A percentile compares a stretch with the other conserved stretches of the same genome.
Evolutionary conservation across 345 rosid species (phyloP).

Genomic region (Mercurialis annua): DNA sequence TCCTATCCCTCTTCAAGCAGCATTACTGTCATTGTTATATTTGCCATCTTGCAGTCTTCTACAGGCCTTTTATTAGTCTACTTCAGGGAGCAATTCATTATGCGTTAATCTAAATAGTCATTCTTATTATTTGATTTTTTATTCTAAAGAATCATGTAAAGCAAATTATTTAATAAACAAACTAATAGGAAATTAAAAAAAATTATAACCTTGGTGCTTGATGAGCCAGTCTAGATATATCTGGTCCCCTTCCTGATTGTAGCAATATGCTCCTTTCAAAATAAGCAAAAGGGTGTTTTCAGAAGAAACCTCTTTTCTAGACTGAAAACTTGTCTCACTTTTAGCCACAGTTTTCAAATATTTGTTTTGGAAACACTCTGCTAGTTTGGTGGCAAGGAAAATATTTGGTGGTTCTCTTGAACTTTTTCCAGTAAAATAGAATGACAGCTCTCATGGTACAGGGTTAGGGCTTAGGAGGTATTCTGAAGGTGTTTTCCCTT

Average conservation of each 20-base stretch:
- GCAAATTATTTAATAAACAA: not conserved
- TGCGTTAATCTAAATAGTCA: no score
- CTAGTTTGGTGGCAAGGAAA: not conserved
- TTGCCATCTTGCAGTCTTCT: not conserved
- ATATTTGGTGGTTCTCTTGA: not conserved
- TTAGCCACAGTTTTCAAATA: not conserved
- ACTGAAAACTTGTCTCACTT: not conserved
- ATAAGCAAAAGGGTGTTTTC: not conserved
- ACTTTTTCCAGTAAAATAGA: not conserved
- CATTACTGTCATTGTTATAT: not conserved
- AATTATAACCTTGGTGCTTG: not conserved
- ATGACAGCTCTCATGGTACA: not conserved
- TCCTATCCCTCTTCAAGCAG: slow-evolving; percentile 13
- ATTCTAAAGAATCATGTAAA: not conserved
- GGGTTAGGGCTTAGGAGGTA: not conserved
- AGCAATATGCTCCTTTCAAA: not conserved
- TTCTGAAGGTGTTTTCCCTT: not conserved
- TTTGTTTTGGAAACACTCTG: not conserved
- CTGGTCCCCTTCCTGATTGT: not conserved
- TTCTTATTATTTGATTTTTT: not conserved
- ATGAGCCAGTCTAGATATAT: not conserved
- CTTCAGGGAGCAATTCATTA: not conserved
- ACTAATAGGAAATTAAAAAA: not conserved
- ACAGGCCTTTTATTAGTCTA: not conserved
- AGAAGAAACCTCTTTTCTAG: not conserved